phyloP scores from a whole-genome alignment of 75 land plant species.

The Isoetes taiwanensis region DNA sequence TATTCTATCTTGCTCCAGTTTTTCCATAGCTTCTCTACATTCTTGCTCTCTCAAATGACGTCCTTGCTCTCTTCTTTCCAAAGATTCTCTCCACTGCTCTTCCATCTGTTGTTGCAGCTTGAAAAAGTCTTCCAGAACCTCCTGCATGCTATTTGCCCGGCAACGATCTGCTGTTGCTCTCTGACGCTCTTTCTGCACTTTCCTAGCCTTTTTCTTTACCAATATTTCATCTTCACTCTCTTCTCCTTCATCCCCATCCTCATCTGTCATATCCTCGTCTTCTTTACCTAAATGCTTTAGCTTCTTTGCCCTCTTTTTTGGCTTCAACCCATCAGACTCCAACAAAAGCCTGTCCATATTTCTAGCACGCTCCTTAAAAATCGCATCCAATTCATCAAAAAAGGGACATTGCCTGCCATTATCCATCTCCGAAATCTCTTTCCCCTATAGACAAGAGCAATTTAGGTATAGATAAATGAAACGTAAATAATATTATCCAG shows the following conservation, averaged over 20 bases:
- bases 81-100: not conserved
- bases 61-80: not conserved
- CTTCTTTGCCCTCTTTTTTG: not conserved
- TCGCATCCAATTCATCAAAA: not conserved
- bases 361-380: not conserved
- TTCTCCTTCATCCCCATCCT: constrained; percentile 1
- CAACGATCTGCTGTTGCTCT: not conserved
- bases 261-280: not conserved
- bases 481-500: too few relatives aligned
- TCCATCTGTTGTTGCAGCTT: not conserved
- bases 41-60: not conserved
- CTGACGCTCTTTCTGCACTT: not conserved
- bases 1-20: not conserved
- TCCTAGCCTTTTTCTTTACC: not conserved
- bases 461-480: too few relatives aligned
- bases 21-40: not conserved
- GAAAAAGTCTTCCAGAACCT: constrained; percentile 6
- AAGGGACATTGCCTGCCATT: constrained; percentile 7
- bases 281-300: not conserved
- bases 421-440: not conserved
- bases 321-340: not conserved
- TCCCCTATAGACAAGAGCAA: too few relatives aligned
- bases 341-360: constrained; percentile 1
- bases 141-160: constrained; percentile 1
- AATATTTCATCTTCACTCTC: not conserved